Conservation (phyloP, 2,329 filamentous ascomycete genomes). For the Trichoderma atroviride region DNA sequence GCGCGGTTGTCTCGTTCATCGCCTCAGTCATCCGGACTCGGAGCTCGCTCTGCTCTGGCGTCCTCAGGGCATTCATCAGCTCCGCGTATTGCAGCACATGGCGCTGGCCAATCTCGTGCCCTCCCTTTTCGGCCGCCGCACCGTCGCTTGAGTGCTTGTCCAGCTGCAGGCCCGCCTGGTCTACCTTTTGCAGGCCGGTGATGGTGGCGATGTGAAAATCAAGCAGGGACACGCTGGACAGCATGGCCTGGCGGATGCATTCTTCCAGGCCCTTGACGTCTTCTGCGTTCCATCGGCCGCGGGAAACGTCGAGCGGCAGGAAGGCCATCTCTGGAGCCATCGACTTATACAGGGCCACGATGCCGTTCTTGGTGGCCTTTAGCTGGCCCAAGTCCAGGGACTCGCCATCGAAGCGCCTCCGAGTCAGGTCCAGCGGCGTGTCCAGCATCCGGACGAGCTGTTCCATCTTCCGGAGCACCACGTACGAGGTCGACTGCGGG, state of each 20-base stretch:
- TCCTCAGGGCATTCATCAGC: constrained; percentile 43
- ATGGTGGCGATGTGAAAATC: constrained; percentile 45
- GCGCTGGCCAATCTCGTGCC: constrained; percentile 30
- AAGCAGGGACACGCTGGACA: constrained; percentile 42
- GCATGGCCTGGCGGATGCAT: constrained; percentile 41
- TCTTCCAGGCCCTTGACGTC: constrained; percentile 45
- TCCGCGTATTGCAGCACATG: constrained; percentile 40
- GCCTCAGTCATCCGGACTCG: constrained; percentile 39
- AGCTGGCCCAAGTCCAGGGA: constrained; percentile 36
- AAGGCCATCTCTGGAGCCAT: constrained; percentile 47
- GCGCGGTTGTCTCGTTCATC: constrained; percentile 37
- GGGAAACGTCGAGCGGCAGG: constrained; percentile 50
- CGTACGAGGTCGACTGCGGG: constrained; percentile 52
- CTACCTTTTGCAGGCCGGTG: constrained; percentile 30
- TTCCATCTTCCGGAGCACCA: constrained; percentile 42
- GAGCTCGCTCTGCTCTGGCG: constrained; percentile 41
- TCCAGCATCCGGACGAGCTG: constrained; percentile 39
- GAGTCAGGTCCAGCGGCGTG: constrained; percentile 38
- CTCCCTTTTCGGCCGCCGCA: constrained; percentile 28
- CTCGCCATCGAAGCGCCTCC: constrained; percentile 30
- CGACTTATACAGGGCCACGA: constrained; percentile 42
- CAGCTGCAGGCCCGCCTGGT: constrained; percentile 22
- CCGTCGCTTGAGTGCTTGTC: neutral
- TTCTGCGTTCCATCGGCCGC: constrained; percentile 49
- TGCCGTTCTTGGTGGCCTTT: constrained; percentile 33